A percentile compares a stretch with the other conserved stretches of the same genome.
These are phyloP conservation scores for Suillus subalutaceus DNA, from an alignment of 768 basidiomycete genomes.

Conservation along the genomic window DNA sequence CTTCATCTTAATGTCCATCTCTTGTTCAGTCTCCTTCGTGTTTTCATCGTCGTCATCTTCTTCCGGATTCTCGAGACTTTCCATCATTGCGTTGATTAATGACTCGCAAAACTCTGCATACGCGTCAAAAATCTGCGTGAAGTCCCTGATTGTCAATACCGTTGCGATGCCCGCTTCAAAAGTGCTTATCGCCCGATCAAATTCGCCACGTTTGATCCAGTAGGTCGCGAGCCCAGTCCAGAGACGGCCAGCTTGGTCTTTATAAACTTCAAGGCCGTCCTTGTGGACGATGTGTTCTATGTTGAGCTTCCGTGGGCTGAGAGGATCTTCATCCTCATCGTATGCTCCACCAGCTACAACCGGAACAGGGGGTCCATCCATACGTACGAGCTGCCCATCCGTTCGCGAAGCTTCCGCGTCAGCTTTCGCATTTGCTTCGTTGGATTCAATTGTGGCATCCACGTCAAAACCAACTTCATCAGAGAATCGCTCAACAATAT, in stretches of 20 bases:
- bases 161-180: conserved; percentile 85
- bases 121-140: conserved; percentile 96
- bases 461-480: conserved; percentile 92
- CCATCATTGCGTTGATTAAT: conserved; percentile 89
- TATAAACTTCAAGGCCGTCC: conserved; percentile 88
- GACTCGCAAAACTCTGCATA: conserved; percentile 94
- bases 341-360: conserved; percentile 59
- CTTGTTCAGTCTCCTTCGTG: conserved; percentile 74
- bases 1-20: conserved; percentile 87
- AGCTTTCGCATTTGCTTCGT: conserved; percentile 50
- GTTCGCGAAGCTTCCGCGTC: conserved; percentile 44
- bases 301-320: conserved; percentile 70
- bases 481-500: conserved; percentile 85
- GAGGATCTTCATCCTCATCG: conserved; percentile 84
- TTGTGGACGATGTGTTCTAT: conserved; percentile 83
- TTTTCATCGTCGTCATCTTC: conserved; percentile 79
- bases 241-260: conserved; percentile 94
- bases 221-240: conserved; percentile 98
- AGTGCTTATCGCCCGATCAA: conserved; percentile 83
- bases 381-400: conserved; percentile 61
- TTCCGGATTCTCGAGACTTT: conserved; percentile 76
- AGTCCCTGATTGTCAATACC: conserved; percentile 94
- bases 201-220: conserved; percentile 97
- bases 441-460: conserved; percentile 67
- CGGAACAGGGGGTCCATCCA: conserved; percentile 66